A percentile compares a stretch with the other conserved stretches of the same genome.
Evolutionary conservation across 805 yeast species (phyloP).

Genomic region (Metschnikowia orientalis): DNA sequence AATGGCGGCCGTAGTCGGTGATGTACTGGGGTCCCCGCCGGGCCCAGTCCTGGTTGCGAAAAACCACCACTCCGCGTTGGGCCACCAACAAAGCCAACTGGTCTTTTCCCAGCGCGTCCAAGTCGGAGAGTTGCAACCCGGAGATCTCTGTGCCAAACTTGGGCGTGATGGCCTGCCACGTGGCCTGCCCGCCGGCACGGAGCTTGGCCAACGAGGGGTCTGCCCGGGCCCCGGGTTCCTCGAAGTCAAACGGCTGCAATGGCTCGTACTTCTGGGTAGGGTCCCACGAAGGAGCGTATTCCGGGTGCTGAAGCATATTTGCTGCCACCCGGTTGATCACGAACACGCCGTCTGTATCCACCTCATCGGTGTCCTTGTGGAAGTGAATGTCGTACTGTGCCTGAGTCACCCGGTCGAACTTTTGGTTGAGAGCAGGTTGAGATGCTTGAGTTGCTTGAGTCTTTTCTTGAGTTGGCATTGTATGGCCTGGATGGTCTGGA

Average conservation of each 20-base stretch:
- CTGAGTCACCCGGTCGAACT: conserved; percentile 1
- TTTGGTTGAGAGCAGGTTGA: conserved; percentile 2
- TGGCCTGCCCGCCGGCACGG: conserved; percentile 16
- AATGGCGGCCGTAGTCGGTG: conserved; percentile 31
- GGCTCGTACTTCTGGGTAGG: conserved; percentile 28
- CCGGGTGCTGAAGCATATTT: conserved; percentile 21
- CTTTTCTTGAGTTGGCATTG: too few species aligned
- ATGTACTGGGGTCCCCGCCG: conserved; percentile 24
- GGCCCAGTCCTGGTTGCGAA: conserved; percentile 30
- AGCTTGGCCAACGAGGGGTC: conserved; percentile 20
- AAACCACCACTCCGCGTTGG: conserved; percentile 32
- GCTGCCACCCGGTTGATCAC: conserved; percentile 30
- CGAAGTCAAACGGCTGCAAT: conserved; percentile 23
- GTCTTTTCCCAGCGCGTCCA: conserved; percentile 26
- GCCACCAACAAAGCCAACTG: conserved; percentile 32
- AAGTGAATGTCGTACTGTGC: conserved; percentile 14
- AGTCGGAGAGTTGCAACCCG: conserved; percentile 28
- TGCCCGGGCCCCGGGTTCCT: conserved; percentile 29
- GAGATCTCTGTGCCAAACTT: conserved; percentile 29
- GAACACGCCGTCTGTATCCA: conserved; percentile 30
- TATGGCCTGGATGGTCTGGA: too few species aligned
- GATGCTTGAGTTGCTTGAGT: too few species aligned
- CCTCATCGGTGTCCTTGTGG: conserved; percentile 19
- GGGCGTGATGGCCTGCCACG: conserved; percentile 25
- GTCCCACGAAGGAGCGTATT: conserved; percentile 31